Evolutionary conservation across 2,329 filamentous ascomycete genomes (phyloP).

Genomic region (Pyrenophora seminiperda): DNA sequence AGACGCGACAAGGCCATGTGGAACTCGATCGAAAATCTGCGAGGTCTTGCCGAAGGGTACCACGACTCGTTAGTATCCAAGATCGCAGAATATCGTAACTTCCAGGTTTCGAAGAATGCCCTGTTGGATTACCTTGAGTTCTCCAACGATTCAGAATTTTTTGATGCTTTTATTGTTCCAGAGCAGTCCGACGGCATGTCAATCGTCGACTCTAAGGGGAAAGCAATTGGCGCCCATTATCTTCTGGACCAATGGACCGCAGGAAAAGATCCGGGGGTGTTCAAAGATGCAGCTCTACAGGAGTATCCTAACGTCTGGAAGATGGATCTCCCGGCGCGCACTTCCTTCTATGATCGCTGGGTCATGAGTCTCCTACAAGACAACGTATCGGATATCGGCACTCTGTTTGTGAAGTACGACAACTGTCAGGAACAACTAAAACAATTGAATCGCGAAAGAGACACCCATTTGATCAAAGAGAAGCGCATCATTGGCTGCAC

Average conservation of each 20-base stretch:
- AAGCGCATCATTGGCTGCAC: conserved; percentile 72
- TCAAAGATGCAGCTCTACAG: no score
- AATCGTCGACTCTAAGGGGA: conserved; percentile 53
- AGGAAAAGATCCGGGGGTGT: no score
- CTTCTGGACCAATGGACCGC: conserved; percentile 59
- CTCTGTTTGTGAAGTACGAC: no score
- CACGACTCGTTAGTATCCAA: conserved; percentile 24
- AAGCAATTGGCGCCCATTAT: conserved; percentile 55
- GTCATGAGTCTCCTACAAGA: conserved; percentile 48
- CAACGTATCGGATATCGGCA: conserved; percentile 51
- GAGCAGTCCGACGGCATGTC: conserved; percentile 54
- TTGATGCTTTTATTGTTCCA: conserved; percentile 61
- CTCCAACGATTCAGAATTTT: conserved; percentile 58
- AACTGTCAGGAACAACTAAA: no score
- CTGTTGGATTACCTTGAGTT: conserved; percentile 61
- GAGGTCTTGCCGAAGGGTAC: conserved; percentile 49
- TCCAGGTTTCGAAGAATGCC: conserved; percentile 13
- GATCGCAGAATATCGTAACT: conserved; percentile 15
- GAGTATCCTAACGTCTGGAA: no score
- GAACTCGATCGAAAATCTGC: no score
- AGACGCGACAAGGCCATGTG: no score
- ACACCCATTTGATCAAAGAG: conserved; percentile 48
- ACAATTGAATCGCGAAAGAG: conserved; percentile 31
- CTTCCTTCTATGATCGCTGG: no score
- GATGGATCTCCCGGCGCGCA: no score